Conservation (phyloP, 2,329 filamentous ascomycete species). For the Penicillium janthinellum region DNA sequence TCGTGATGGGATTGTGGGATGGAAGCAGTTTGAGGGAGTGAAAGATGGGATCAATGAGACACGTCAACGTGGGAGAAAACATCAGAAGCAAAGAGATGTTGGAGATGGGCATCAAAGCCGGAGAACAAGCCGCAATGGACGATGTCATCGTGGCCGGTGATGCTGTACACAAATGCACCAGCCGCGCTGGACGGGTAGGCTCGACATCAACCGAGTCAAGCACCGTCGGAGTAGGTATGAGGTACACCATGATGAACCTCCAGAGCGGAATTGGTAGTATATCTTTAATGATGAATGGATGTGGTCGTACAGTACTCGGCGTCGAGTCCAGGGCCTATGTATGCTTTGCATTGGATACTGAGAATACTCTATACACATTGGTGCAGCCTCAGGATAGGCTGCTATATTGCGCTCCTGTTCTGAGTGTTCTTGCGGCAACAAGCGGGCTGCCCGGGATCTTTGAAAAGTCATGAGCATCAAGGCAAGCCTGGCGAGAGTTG, state of each 20-base stretch:
- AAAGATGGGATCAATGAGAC: not conserved
- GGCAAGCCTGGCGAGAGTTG: conserved; percentile 55
- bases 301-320: not conserved
- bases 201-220: not conserved
- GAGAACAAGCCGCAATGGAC: not conserved
- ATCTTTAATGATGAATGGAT: not conserved
- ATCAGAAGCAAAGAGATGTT: not conserved
- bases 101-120: not conserved
- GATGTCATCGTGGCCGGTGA: not conserved
- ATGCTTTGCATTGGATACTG: not conserved
- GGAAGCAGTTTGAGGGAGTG: not conserved
- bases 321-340: not conserved
- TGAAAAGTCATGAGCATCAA: conserved; percentile 58
- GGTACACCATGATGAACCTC: not conserved
- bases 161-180: not conserved
- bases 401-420: not conserved
- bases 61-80: not conserved
- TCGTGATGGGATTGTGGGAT: not conserved
- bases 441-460: conserved; percentile 46
- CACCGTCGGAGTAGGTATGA: not conserved
- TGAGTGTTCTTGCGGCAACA: conserved; percentile 39
- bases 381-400: no score
- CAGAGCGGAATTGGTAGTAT: not conserved
- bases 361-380: no score
- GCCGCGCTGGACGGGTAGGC: not conserved